Conservation (phyloP, 2,329 filamentous ascomycete species). For the Cordyceps javanica region DNA sequence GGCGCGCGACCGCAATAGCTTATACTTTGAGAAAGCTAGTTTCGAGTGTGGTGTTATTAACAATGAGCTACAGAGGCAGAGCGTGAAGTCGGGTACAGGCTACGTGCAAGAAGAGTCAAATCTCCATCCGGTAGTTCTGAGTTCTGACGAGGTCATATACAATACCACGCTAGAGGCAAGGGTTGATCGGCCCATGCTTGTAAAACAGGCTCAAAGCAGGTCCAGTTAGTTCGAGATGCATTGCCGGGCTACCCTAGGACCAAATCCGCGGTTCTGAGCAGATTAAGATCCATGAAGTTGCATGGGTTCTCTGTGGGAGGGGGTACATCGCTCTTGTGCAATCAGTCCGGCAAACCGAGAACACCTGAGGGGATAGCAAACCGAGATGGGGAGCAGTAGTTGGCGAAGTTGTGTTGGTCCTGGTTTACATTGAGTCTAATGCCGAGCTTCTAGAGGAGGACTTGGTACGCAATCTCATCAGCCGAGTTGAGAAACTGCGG, state of each 20-base stretch:
- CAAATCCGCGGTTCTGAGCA: conserved; percentile 67
- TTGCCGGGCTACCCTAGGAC: conserved; percentile 60
- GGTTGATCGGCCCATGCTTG: conserved; percentile 81
- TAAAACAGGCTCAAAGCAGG: conserved; percentile 90
- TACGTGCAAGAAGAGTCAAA: conserved; percentile 85
- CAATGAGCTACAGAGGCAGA: conserved; percentile 65
- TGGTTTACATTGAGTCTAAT: conserved; percentile 69
- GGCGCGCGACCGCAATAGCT: conserved; percentile 69
- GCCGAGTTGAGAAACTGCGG: conserved; percentile 75
- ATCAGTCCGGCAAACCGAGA: background rate
- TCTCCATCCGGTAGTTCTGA: conserved; percentile 71
- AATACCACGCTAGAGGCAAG: conserved; percentile 76
- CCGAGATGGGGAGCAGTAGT: conserved; percentile 20
- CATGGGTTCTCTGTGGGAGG: background rate
- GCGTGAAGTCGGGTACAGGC: conserved; percentile 69
- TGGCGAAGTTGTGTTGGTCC: conserved; percentile 56
- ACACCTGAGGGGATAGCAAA: background rate
- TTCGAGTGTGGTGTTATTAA: conserved; percentile 81
- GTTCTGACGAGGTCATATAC: conserved; percentile 75
- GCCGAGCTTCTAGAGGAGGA: conserved; percentile 77
- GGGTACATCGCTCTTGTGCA: background rate
- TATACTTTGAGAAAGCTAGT: conserved; percentile 79
- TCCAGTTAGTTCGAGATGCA: conserved; percentile 77
- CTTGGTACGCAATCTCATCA: conserved; percentile 77
- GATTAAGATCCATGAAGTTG: background rate